phyloP scores from a whole-genome alignment of 371 early-diverging fungal species.

The Conidiobolus incongruus region DNA sequence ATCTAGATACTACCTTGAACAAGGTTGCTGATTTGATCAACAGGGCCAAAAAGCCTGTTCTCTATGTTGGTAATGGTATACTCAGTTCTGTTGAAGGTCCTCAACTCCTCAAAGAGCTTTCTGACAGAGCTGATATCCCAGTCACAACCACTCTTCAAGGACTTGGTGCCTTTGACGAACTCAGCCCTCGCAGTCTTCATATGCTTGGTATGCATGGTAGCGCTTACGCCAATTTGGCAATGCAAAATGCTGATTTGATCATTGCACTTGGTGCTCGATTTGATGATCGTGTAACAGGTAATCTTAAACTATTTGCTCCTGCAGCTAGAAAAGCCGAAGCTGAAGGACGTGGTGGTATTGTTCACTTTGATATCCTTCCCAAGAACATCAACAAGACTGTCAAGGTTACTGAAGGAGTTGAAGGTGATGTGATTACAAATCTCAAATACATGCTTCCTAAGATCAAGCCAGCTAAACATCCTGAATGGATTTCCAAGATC shows the following conservation, averaged over 20 bases:
- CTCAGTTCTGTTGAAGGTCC: constrained; percentile 64
- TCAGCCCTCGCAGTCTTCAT: constrained; percentile 67
- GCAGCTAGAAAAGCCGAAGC: constrained; percentile 71
- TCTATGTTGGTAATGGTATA: constrained; percentile 89
- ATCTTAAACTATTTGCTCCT: constrained; percentile 69
- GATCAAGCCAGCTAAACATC: constrained; percentile 37
- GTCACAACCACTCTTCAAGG: constrained; percentile 89
- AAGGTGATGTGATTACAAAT: constrained; percentile 83
- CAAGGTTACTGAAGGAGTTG: constrained; percentile 69
- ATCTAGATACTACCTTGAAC: constrained; percentile 20
- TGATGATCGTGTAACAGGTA: constrained; percentile 95
- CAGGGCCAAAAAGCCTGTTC: constrained; percentile 69
- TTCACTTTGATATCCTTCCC: constrained; percentile 95
- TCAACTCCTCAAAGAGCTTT: constrained; percentile 47
- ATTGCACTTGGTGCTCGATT: constrained; percentile 94
- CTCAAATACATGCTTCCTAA: constrained; percentile 52
- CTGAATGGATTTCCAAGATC: constrained; percentile 62
- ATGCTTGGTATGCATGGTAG: constrained; percentile 98
- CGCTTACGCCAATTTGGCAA: constrained; percentile 89
- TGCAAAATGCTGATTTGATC: constrained; percentile 87
- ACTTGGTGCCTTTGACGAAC: constrained; percentile 81
- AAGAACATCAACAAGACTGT: constrained; percentile 97
- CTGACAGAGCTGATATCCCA: constrained; percentile 71
- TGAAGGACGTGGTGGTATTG: constrained; percentile 80
- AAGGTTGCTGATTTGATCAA: constrained; percentile 69